phyloP scores from a whole-genome alignment of 2,329 filamentous ascomycete species.

The Penicillium sclerotiorum region DNA sequence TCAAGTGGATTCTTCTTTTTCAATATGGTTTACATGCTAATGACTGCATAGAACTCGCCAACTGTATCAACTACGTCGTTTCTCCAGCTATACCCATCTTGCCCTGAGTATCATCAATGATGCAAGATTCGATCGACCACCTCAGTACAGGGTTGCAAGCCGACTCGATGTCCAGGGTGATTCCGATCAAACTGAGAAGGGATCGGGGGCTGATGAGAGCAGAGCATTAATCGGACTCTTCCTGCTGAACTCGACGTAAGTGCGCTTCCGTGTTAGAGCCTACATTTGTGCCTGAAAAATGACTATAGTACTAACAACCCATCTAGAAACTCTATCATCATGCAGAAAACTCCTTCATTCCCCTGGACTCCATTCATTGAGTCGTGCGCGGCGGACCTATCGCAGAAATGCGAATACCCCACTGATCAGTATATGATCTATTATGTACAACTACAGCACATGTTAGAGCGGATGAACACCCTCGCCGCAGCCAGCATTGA shows the following conservation, averaged over 20 bases:
- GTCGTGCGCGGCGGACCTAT: slow-evolving; percentile 11
- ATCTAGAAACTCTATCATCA: slow-evolving; percentile 4
- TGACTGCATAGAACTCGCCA: slow-evolving; percentile 8
- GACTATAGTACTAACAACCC: not conserved
- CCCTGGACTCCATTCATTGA: slow-evolving; percentile 16
- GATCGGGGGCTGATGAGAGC: slow-evolving; percentile 8
- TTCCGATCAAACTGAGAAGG: not conserved
- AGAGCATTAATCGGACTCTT: slow-evolving; percentile 11
- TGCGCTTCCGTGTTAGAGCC: too few species aligned
- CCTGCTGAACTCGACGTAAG: slow-evolving; percentile 11
- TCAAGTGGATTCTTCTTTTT: too few species aligned
- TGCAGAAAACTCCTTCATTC: slow-evolving; percentile 9
- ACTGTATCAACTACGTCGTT: slow-evolving; percentile 9
- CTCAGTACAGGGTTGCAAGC: slow-evolving; percentile 9
- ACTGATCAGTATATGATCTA: slow-evolving; percentile 12
- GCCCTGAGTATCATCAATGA: slow-evolving; percentile 10
- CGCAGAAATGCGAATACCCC: slow-evolving; percentile 11
- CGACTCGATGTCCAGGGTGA: slow-evolving; percentile 6
- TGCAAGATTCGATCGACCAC: slow-evolving; percentile 9
- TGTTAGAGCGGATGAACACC: slow-evolving; percentile 9
- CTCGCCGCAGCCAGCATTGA: slow-evolving; percentile 1
- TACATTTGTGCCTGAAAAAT: too few species aligned
- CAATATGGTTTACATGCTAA: not conserved
- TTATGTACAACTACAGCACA: slow-evolving; percentile 9
- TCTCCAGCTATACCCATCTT: slow-evolving; percentile 11